Evolutionary conservation across 345 rosid species (phyloP).

Genomic region (Clarkia xantiana): DNA sequence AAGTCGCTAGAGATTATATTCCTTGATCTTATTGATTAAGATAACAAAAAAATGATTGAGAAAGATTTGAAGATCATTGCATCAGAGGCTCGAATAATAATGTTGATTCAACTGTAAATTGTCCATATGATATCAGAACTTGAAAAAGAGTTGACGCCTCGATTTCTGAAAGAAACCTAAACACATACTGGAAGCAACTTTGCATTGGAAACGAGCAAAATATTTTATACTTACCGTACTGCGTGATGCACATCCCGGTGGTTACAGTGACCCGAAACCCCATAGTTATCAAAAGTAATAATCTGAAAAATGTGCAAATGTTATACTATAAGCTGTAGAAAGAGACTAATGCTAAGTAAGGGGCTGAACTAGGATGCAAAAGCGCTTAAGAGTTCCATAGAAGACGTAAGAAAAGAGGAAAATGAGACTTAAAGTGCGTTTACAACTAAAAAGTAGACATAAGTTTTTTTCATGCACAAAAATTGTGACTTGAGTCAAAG

Average conservation of each 20-base stretch:
- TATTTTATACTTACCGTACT: conserved; percentile 29
- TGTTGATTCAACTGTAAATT: too few relatives aligned
- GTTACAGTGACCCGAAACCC: conserved; percentile 80
- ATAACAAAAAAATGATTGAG: too few relatives aligned
- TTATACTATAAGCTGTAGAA: not conserved
- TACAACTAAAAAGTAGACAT: too few relatives aligned
- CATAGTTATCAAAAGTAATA: conserved; percentile 61
- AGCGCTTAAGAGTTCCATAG: too few relatives aligned
- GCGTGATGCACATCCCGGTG: conserved; percentile 62
- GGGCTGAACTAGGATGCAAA: too few relatives aligned
- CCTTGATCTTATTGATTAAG: not conserved
- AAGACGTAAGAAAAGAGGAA: too few relatives aligned
- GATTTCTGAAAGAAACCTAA: not conserved
- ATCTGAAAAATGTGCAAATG: conserved; percentile 23
- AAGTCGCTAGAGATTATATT: not conserved
- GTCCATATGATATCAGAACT: not conserved
- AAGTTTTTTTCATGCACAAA: too few relatives aligned
- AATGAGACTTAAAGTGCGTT: too few relatives aligned
- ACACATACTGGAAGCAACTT: too few relatives aligned
- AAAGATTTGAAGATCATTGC: too few relatives aligned
- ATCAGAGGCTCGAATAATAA: too few relatives aligned
- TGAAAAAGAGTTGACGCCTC: not conserved
- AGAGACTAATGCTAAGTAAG: too few relatives aligned
- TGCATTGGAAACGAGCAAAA: not conserved
- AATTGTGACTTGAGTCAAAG: not conserved